Evolutionary conservation across 139 green algal species (phyloP).

Genomic region (Diplosphaera chodatii): DNA sequence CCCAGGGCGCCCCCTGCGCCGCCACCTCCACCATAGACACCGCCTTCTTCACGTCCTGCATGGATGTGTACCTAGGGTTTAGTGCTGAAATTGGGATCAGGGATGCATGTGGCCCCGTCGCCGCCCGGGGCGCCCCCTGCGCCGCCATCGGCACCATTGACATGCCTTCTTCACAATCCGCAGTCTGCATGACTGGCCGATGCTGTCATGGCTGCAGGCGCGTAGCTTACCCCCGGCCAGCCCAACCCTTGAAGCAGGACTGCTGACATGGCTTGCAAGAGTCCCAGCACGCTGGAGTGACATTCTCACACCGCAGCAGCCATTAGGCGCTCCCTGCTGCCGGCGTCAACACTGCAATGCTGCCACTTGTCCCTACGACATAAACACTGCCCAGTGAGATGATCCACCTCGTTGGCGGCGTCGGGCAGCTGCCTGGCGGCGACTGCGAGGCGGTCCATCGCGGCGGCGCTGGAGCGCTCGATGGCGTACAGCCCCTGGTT

Average conservation of each 20-base stretch:
- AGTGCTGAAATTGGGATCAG: too few relatives aligned
- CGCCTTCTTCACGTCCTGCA: constrained; percentile 12
- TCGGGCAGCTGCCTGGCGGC: constrained; percentile 19
- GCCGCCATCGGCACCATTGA: constrained; percentile 29
- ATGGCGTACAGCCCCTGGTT: constrained; percentile 17
- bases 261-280: too few relatives aligned
- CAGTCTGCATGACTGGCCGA: too few relatives aligned
- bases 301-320: too few relatives aligned
- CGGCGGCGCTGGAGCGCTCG: not conserved
- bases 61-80: not conserved
- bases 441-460: constrained; percentile 12
- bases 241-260: too few relatives aligned
- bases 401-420: not conserved
- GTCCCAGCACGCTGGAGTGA: too few relatives aligned
- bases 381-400: too few relatives aligned
- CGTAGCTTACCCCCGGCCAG: too few relatives aligned
- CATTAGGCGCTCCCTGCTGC: too few relatives aligned
- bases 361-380: too few relatives aligned
- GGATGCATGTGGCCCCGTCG: constrained; percentile 56
- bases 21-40: constrained; percentile 31
- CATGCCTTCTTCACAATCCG: constrained; percentile 13
- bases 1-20: constrained; percentile 42
- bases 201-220: too few relatives aligned
- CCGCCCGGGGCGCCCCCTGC: constrained; percentile 39
- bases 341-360: too few relatives aligned